Base-by-base conservation (phyloP, 2,329 filamentous ascomycete genomes). In the Penicillium sp. region DNA sequence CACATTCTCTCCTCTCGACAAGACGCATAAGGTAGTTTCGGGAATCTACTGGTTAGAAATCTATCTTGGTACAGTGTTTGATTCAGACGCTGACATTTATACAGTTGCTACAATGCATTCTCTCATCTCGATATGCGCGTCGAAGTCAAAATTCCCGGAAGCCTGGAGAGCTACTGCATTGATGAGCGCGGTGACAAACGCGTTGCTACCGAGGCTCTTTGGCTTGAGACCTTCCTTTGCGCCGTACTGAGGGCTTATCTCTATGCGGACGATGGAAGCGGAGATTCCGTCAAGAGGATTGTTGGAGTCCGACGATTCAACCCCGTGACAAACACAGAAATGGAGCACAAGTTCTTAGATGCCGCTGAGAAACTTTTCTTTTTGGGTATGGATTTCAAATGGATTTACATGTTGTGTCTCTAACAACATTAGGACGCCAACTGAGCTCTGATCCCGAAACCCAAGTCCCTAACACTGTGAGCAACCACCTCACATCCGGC, bases 71-170 rank as follows among this genome's bases (percentile, higher is more conserved):
- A 19, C 37, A 13, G 19, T 21, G 7, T n/a, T 6, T 19, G 43
- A 21, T 26, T n/a, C 24, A 42, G 3, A n/a, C 43, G 49, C 53
- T 64, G 49, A 60, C 53, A 6, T 45, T 19, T 51, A 22, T 44
- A n/a, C 63, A 81, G 78, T 73, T 98, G 93, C 72, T 98, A 98
- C 78, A 98, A 98, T 87, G 93, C 93, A 57, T 96, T 98, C 70
- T 97, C 93, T 5, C 82, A 94, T 57, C 79, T 97, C 46, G 93
- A 98, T 65, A 98, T 98, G 93, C 88, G 93, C 53, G 91, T 98
- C 12, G 90, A 97, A 65, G 91, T 98, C 52, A 91, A 90, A 57
- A 97, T 98, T 57, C 93, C 93, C 17, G 93, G 93, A 53, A 93
- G 87, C 9, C 88, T 98, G 45, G 91, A 98, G 69, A 94, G 88